A percentile compares a stretch with the other conserved stretches of the same genome.
Evolutionary conservation across 192 early-diverging fungal species (phyloP).

Genomic region (Coemansia sp.): DNA sequence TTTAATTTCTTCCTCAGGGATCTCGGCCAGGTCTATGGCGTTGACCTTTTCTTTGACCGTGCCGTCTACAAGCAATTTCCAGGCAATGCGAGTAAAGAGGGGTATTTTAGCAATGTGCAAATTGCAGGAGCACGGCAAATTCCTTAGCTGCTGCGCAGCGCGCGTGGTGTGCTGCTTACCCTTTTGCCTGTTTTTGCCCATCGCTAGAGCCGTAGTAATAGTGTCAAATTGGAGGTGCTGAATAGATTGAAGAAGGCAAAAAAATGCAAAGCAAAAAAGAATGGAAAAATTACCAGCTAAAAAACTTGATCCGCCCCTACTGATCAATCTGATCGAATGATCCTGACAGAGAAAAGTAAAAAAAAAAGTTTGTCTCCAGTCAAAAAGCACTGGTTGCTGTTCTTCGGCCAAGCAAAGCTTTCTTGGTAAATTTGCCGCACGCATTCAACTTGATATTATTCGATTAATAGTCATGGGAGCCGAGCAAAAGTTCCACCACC

Average conservation of each 20-base stretch:
- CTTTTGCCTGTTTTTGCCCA: constrained; percentile 13
- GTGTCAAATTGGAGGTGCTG: not conserved
- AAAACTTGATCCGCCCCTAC: constrained; percentile 5
- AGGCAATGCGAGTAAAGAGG: not conserved
- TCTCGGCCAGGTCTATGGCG: constrained; percentile 28
- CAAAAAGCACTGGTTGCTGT: too few species aligned
- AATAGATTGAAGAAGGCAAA: not conserved
- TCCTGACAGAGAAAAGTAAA: too few species aligned
- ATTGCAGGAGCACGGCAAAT: not conserved
- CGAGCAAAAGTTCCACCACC: constrained; percentile 58
- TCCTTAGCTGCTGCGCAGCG: not conserved
- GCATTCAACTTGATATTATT: not conserved
- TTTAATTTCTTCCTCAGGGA: constrained; percentile 58
- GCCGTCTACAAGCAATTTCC: not conserved
- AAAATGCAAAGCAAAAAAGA: not conserved
- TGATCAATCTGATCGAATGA: constrained; percentile 4
- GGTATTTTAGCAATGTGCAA: not conserved
- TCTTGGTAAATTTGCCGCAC: not conserved
- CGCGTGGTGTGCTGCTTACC: constrained; percentile 2
- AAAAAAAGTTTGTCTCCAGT: not conserved
- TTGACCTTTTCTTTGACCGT: constrained; percentile 21
- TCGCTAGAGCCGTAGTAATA: not conserved
- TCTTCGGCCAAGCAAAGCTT: not conserved
- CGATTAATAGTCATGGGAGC: not conserved
- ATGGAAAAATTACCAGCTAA: constrained; percentile 7